phyloP scores from a whole-genome alignment of 2,329 filamentous ascomycete genomes.

The Bipolaris sorokiniana region DNA sequence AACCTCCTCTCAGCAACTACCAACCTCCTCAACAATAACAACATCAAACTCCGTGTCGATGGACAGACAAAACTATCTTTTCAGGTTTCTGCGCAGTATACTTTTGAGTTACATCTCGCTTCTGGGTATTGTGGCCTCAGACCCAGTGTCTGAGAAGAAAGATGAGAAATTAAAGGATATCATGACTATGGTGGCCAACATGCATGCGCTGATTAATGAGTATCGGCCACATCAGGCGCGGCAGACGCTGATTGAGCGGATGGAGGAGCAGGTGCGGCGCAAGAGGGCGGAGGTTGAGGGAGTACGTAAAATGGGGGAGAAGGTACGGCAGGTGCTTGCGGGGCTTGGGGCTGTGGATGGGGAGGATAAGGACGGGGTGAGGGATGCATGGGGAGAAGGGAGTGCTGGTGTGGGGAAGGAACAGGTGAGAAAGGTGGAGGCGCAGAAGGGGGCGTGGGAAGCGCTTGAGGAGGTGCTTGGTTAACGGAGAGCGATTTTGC shows the following conservation, averaged over 20 bases:
- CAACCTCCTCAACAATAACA: background rate
- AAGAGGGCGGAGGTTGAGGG: slow-evolving; percentile 75
- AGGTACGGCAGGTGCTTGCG: slow-evolving; percentile 74
- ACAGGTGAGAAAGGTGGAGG: slow-evolving; percentile 28
- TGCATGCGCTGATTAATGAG: slow-evolving; percentile 91
- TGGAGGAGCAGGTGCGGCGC: slow-evolving; percentile 81
- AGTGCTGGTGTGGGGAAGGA: slow-evolving; percentile 6
- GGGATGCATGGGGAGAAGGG: slow-evolving; percentile 25
- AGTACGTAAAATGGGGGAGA: slow-evolving; percentile 70
- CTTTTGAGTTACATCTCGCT: slow-evolving; percentile 90
- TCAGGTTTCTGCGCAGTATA: slow-evolving; percentile 80
- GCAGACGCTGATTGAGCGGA: slow-evolving; percentile 83
- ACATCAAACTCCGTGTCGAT: slow-evolving; percentile 56
- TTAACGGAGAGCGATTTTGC: background rate
- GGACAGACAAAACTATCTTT: slow-evolving; percentile 67
- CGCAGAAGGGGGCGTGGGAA: slow-evolving; percentile 46
- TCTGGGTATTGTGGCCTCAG: slow-evolving; percentile 70
- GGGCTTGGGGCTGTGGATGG: slow-evolving; percentile 59
- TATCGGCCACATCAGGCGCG: slow-evolving; percentile 92
- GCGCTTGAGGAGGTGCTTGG: slow-evolving; percentile 45
- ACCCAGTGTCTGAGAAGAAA: slow-evolving; percentile 68
- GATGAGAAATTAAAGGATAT: slow-evolving; percentile 78
- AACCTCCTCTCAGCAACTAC: slow-evolving; percentile 33
- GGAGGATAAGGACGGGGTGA: slow-evolving; percentile 7
- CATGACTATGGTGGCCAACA: slow-evolving; percentile 83